Base-by-base conservation (phyloP, 2,329 filamentous ascomycete species). In the Arthroderma sp. region DNA sequence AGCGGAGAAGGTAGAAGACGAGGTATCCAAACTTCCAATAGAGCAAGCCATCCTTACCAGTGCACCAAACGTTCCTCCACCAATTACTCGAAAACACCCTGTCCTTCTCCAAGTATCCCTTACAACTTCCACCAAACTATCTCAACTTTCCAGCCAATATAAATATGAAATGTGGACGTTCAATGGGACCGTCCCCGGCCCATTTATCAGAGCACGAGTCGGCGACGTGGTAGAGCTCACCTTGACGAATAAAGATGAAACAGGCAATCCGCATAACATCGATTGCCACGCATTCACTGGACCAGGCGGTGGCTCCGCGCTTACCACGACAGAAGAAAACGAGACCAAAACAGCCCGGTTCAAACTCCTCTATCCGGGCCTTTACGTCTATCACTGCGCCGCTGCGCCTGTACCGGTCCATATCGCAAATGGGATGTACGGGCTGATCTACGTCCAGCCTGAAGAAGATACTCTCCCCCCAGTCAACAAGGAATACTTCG, bases 341-440 rank as follows among this genome's bases (percentile, higher is more conserved):
- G 51, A 62, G 44, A 56, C 56, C 36, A 63, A 63, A 42, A 56
- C 56, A 0, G 59, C 52, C 6, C 36, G 53, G 30, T 63, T 63
- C 51, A 54, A 52, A 30, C 48, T 63, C 2, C 50, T 57, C 6
- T 53, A 48, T 34, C 60, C 60, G 0, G 61, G 60, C 1, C 49
- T 63, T 6, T 63, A 54, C 39, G 29, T 61, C 1, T 63, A 63
- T 48, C 61, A 63, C 48, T 63, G 60, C 38, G 58, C 61, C 1
- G 60, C 60, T 0, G 59, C 57, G 0, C 61, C 61, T 1, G 61
- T 63, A 3, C 59, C 60, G 3, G 60, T 63, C 3, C 60, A 63
- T 46, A 63, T 63, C 32, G 59, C 59, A 10, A 63, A 63, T 44
- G 61, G 60, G 33, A 63, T 63, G 61, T 63, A 61, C 43, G 61